Evolutionary conservation across 495 filamentous ascomycete genomes (phyloP), one percentile per base, ranked within the genome.

Genomic region (Tirmania nivea): DNA sequence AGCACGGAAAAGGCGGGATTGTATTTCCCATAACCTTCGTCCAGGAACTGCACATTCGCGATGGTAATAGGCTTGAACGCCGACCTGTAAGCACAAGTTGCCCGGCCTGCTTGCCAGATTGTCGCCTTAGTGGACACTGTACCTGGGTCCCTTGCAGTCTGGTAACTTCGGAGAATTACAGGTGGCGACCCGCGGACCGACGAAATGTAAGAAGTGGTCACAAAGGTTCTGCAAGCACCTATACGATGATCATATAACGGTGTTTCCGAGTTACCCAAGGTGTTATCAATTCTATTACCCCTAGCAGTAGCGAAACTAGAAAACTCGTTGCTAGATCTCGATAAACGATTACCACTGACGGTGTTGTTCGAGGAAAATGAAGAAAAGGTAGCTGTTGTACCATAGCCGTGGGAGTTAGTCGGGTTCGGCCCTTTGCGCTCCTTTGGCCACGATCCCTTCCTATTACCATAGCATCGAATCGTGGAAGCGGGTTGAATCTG

Each of bases 21-120:
- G 67, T 88, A 96, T 56, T 81, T 86, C 8, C 90, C 90, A 7
- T 78, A 72, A 16, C 90, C 90, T 64, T 96, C 90, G 61, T 96
- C 92, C 51, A 92, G 79, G 58, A 96, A 99, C 19, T 83, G 73
- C 9, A 85, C 87, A 61, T 94, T 86, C 2, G 88, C 92, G 52
- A 99, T 86, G 60, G 83, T 82, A 34, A 99, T 87, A 0, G 86
- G 85, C 66, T 99, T 99, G 68, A 99, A 99, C 4, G 90, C 90
- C 48, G 95, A 72, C 0, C 81, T 85, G 10, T 84, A 92, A 2
- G 90, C 87, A 54, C 75, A 84, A 8, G 90, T 99, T 34, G 90
- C 90, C 48, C 92, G 78, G 8, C 92, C 90, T 10, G 90, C 90
- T 67, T 99, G 76, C 90, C 90, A 99, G 50, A 99, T 84, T 17